phyloP scores from a whole-genome alignment of 2,329 filamentous ascomycete species.

The Septoria petroselini region DNA sequence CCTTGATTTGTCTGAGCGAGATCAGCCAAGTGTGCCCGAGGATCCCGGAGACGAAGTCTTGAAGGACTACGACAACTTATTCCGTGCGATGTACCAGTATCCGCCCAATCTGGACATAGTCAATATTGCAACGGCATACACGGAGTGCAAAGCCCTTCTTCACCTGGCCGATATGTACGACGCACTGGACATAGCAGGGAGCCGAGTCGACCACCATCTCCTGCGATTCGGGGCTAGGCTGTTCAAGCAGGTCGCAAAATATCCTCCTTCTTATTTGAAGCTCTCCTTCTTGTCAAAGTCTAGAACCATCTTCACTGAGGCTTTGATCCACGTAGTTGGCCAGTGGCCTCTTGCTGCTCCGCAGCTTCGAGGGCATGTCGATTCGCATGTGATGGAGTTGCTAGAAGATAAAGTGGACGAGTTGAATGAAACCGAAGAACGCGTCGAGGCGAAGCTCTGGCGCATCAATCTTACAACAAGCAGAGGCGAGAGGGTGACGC shows the following conservation, averaged over 20 bases:
- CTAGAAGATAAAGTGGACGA: conserved; percentile 96
- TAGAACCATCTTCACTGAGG: conserved; percentile 71
- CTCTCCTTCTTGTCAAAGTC: conserved; percentile 82
- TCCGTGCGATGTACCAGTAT: conserved; percentile 95
- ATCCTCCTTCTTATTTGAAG: conserved; percentile 86
- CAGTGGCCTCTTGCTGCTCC: conserved; percentile 83
- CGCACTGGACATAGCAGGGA: conserved; percentile 80
- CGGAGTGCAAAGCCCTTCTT: conserved; percentile 88
- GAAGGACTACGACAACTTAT: conserved; percentile 91
- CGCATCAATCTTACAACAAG: conserved; percentile 74
- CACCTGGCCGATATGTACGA: conserved; percentile 93
- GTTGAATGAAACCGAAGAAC: conserved; percentile 74
- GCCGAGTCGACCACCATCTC: conserved; percentile 88
- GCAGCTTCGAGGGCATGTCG: conserved; percentile 70
- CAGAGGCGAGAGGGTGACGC: conserved; percentile 77
- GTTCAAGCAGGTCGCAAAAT: conserved; percentile 96
- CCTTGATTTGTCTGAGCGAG: conserved; percentile 46
- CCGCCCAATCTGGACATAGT: conserved; percentile 74
- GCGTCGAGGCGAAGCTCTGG: conserved; percentile 78
- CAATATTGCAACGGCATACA: conserved; percentile 88
- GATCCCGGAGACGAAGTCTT: conserved; percentile 69
- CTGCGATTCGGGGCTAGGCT: conserved; percentile 85
- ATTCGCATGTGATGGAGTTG: conserved; percentile 74
- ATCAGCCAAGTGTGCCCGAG: conserved; percentile 44
- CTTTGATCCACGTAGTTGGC: conserved; percentile 88